phyloP scores from a whole-genome alignment of 306 rosid genomes.

The peach (Prunus persica) region Prunus_persica_NCBIv2 NC_034015.1:12002501-12003000 shows the following conservation, averaged over 20 bases:
- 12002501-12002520: slow-evolving; percentile 49
- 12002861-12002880: not conserved
- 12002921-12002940: not conserved
- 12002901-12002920: not conserved
- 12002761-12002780: slow-evolving; percentile 94
- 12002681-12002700: slow-evolving; percentile 79
- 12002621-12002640: slow-evolving; percentile 80
- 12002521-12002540: slow-evolving; percentile 48
- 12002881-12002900: not conserved
- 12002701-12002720: slow-evolving; percentile 52
- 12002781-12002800: slow-evolving; percentile 72
- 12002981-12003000: slow-evolving; percentile 11
- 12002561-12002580: slow-evolving; percentile 53
- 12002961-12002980: not conserved
- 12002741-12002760: slow-evolving; percentile 70
- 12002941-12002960: not conserved
- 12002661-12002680: slow-evolving; percentile 76
- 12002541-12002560: slow-evolving; percentile 35
- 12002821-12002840: not conserved
- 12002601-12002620: slow-evolving; percentile 75
- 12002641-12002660: slow-evolving; percentile 91
- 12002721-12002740: slow-evolving; percentile 56
- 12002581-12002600: slow-evolving; percentile 76
- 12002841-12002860: not conserved
- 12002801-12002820: slow-evolving; percentile 3